Conservation (phyloP, 108 stramenopile genomes). For the Skeletonema tropicum region DNA sequence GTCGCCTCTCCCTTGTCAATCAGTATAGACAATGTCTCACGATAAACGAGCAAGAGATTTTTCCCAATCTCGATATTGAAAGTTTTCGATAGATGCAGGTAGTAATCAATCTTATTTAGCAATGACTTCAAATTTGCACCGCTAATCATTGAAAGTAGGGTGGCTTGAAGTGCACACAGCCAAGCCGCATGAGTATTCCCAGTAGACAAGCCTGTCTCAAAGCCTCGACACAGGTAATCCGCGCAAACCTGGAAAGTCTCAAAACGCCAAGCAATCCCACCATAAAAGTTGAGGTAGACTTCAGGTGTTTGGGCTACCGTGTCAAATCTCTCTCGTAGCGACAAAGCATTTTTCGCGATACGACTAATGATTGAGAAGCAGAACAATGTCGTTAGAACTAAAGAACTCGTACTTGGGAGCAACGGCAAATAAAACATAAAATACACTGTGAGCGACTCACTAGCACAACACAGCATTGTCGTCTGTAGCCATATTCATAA, state of each 20-base stretch:
- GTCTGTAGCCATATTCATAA: background rate
- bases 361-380: background rate
- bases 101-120: constrained; percentile 25
- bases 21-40: constrained; percentile 17
- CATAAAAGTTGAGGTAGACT: background rate
- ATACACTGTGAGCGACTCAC: too few species aligned
- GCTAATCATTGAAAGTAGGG: constrained; percentile 2
- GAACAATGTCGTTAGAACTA: too few species aligned
- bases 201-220: background rate
- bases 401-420: too few species aligned
- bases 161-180: background rate
- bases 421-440: too few species aligned
- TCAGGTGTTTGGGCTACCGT: background rate
- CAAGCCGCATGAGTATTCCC: background rate
- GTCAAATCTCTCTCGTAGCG: too few species aligned
- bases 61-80: constrained; percentile 3
- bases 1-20: constrained; percentile 23
- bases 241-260: background rate
- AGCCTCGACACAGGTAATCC: background rate
- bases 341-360: background rate
- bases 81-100: constrained; percentile 13
- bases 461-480: background rate
- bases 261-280: background rate
- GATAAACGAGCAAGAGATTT: constrained; percentile 3
- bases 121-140: constrained; percentile 23